Conservation (phyloP, 768 basidiomycete species). For the Neoboletus subvelutipes region DNA sequence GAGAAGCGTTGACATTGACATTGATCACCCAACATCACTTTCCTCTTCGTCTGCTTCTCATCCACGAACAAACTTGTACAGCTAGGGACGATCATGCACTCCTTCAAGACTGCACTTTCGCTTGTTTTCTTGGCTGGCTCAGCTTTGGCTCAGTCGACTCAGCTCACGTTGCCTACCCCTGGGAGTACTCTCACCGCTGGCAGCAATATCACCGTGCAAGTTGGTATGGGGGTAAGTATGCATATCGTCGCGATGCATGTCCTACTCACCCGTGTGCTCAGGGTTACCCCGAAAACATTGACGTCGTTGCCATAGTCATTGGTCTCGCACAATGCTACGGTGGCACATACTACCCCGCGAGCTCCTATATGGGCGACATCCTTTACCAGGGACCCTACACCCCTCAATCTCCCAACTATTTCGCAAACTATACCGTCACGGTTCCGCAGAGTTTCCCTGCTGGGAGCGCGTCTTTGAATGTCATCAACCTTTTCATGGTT, state of each 20-base stretch:
- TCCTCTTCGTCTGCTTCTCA: neutral
- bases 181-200: conserved; percentile 11
- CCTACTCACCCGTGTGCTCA: conserved; percentile 1
- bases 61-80: neutral
- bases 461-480: conserved; percentile 36
- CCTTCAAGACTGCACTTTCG: conserved; percentile 14
- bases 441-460: conserved; percentile 26
- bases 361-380: conserved; percentile 29
- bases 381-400: conserved; percentile 37
- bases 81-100: conserved; percentile 13
- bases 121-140: conserved; percentile 13
- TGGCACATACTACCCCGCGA: conserved; percentile 24
- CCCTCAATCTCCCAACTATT: conserved; percentile 18
- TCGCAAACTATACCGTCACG: conserved; percentile 34
- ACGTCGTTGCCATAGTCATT: conserved; percentile 32
- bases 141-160: conserved; percentile 17
- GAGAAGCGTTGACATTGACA: neutral
- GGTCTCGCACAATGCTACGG: conserved; percentile 30
- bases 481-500: conserved; percentile 38
- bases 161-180: conserved; percentile 10
- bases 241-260: neutral
- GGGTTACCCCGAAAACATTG: conserved; percentile 24
- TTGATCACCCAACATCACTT: neutral
- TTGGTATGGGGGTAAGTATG: conserved; percentile 19
- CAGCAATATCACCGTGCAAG: conserved; percentile 10